Conservation (phyloP, 257 asterid genomes). For the Solanum rostratum region DNA sequence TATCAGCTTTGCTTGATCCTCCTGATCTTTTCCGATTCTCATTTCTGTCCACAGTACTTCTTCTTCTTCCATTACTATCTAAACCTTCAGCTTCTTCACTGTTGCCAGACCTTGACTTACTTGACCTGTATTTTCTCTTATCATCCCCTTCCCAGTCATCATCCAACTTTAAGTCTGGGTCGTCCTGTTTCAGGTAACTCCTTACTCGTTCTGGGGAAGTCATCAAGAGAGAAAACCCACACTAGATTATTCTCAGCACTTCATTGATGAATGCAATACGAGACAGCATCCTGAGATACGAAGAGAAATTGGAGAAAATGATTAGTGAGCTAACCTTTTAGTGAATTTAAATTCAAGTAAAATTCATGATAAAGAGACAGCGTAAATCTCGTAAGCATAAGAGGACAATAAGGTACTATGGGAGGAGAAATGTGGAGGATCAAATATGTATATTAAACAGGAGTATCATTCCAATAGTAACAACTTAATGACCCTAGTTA, state of each 20-base stretch:
- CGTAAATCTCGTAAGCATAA: background rate
- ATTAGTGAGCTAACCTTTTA: background rate
- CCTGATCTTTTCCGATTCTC: conserved; percentile 68
- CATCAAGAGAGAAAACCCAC: conserved; percentile 38
- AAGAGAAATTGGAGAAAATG: background rate
- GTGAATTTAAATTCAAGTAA: background rate
- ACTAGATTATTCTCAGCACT: background rate
- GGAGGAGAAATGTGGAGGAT: background rate
- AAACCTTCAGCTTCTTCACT: conserved; percentile 53
- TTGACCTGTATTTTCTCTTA: conserved; percentile 36
- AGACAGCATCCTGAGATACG: background rate
- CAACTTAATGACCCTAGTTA: background rate
- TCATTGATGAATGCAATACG: background rate
- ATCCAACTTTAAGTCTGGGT: conserved; percentile 58
- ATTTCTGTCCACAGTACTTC: conserved; percentile 41
- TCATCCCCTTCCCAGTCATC: conserved; percentile 55
- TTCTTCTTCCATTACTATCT: conserved; percentile 52
- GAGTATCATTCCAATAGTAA: background rate
- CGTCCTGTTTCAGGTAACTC: conserved; percentile 36
- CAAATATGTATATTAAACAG: background rate
- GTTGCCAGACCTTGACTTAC: conserved; percentile 43
- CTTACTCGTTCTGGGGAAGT: conserved; percentile 56
- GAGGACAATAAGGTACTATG: background rate
- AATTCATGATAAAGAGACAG: background rate
- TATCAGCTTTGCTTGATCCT: conserved; percentile 47